These are phyloP conservation scores for Plasmodium berghei DNA, from an alignment of 169 alveolate species.

Conservation along the genomic window DNA sequence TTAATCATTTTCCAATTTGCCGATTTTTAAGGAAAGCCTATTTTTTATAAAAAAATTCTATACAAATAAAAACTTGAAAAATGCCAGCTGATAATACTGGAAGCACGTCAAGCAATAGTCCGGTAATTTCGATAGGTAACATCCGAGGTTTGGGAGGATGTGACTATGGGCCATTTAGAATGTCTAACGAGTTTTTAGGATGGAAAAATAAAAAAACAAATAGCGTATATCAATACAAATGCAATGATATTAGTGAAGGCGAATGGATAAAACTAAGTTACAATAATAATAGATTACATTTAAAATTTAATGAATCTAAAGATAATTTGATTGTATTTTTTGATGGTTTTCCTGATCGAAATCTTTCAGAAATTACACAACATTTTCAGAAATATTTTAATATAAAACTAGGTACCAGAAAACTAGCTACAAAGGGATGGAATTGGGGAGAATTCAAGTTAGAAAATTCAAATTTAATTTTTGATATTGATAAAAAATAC, in stretches of 20 bases:
- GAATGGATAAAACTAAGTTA: slow-evolving; percentile 87
- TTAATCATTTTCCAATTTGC: too few relatives aligned
- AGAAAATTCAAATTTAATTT: slow-evolving; percentile 82
- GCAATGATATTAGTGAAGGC: slow-evolving; percentile 85
- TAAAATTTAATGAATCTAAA: slow-evolving; percentile 53
- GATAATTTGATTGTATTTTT: slow-evolving; percentile 52
- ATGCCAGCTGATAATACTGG: slow-evolving; percentile 15
- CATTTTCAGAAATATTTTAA: slow-evolving; percentile 89
- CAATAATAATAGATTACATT: slow-evolving; percentile 74
- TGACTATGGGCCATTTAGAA: slow-evolving; percentile 90
- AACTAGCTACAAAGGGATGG: slow-evolving; percentile 89
- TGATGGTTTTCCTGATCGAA: slow-evolving; percentile 76
- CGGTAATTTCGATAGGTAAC: slow-evolving; percentile 66
- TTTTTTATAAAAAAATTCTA: too few relatives aligned
- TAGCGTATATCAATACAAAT: slow-evolving; percentile 90
- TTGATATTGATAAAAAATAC: slow-evolving; percentile 84
- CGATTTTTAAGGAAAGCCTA: too few relatives aligned
- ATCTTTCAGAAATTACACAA: slow-evolving; percentile 84
- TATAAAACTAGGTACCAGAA: slow-evolving; percentile 76
- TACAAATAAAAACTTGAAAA: too few relatives aligned
- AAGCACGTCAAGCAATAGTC: slow-evolving; percentile 13
- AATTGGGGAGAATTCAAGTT: slow-evolving; percentile 92
- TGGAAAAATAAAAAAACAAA: slow-evolving; percentile 94
- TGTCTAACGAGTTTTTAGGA: slow-evolving; percentile 91
- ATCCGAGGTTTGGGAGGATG: slow-evolving; percentile 65